phyloP scores from a whole-genome alignment of 352 stramenopile species.

The Phytophthora pisi region DNA sequence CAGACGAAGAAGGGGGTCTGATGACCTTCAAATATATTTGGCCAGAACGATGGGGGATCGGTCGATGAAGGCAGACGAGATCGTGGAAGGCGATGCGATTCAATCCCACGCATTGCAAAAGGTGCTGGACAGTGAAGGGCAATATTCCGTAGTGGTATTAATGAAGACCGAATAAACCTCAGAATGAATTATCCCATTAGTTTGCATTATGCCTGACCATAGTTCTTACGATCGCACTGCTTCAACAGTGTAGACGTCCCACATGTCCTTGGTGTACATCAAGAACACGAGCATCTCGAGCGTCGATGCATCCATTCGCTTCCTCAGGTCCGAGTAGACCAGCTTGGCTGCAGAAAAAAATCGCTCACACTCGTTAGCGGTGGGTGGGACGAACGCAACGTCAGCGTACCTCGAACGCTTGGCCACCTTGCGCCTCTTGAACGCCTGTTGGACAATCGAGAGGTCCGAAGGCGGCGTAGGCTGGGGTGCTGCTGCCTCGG shows the following conservation, averaged over 20 bases:
- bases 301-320: conserved; percentile 24
- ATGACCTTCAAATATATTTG: too few species aligned
- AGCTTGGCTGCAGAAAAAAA: conserved; percentile 18
- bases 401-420: conserved; percentile 6
- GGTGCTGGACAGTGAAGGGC: not conserved
- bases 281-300: conserved; percentile 22
- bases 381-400: conserved; percentile 6
- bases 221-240: conserved; percentile 3
- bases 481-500: not conserved
- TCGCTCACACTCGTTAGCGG: conserved; percentile 18
- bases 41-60: too few species aligned
- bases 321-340: conserved; percentile 10
- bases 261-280: conserved; percentile 16
- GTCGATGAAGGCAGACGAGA: too few species aligned
- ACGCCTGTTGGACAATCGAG: not conserved
- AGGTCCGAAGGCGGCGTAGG: not conserved
- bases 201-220: not conserved
- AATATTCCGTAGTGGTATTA: conserved; percentile 1
- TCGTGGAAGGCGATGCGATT: too few species aligned
- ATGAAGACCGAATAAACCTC: not conserved
- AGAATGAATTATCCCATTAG: not conserved
- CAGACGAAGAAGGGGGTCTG: too few species aligned
- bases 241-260: conserved; percentile 19
- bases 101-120: too few species aligned
- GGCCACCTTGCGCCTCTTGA: not conserved